Evolutionary conservation across 2,329 filamentous ascomycete species (phyloP), one percentile per base, ranked within the genome.

Genomic region (Aspergillus sp.): DNA sequence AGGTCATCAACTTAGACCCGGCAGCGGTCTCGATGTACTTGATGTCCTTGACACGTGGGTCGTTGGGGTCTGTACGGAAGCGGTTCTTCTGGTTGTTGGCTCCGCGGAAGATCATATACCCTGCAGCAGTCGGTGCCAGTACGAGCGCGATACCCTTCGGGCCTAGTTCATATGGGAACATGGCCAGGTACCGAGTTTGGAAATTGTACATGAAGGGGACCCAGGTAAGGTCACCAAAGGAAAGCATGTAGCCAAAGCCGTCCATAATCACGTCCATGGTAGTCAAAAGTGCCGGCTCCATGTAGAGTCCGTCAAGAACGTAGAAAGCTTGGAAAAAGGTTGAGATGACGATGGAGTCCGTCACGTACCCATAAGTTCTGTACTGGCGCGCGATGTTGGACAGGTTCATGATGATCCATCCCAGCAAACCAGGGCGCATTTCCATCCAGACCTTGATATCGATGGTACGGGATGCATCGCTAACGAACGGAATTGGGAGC

Each of bases 201-300:
- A 91, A 80, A 17, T 86, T 89, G 81, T 96, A 98, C 57, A 91
- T 82, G 72, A 96, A 96, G 0, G 93, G 93, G 2, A 97, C 84
- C 93, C 93, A 98, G 60, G 89, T 90, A 5, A 97, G 81, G 68
- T 98, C 93, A 55, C 92, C 93, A 71, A 97, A 97, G 2, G 90
- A 82, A 34, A 98, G 83, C 93, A 98, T 98, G 79, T 91, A 91
- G 53, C 93, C 93, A 66, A 98, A 96, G 5, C 93, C 93, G 67
- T 98, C 93, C 42, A 87, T 90, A 51, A 89, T 96, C 64, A 97
- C 89, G 71, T 98, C 93, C 77, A 98, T 97, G 32, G 92, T 97
- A 1, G 93, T 97, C 62, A 97, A 79, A 61, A 97, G 89, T 2
- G 91, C 89, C 0, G 90, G 83, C 74, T 98, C 93, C 83, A 93